phyloP scores from a whole-genome alignment of 177 flowering plant species.

The Telopea speciosissima region DNA sequence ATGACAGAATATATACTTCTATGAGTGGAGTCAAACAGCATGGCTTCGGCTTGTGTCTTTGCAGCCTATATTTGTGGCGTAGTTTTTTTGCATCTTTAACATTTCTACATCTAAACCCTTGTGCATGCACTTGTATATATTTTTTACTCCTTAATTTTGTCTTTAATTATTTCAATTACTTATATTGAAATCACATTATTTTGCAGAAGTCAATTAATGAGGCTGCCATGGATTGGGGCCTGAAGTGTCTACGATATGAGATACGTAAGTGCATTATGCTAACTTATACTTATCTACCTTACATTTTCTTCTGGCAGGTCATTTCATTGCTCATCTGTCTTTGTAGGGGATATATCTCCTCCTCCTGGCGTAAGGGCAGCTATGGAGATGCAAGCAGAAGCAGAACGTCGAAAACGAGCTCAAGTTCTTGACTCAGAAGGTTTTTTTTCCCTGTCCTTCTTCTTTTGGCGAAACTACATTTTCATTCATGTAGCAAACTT shows the following conservation, averaged over 20 bases:
- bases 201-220: conserved; percentile 32
- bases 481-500: not conserved
- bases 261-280: conserved; percentile 25
- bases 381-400: conserved; percentile 99
- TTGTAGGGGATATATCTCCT: conserved; percentile 33
- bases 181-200: not conserved
- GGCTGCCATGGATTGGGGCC: conserved; percentile 35
- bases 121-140: not conserved
- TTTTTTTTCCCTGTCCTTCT: conserved; percentile 8
- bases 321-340: not conserved
- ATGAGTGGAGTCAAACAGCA: not conserved
- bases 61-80: not conserved
- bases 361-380: conserved; percentile 70
- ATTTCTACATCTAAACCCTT: not conserved
- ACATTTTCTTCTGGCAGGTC: not conserved
- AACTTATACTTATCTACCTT: not conserved
- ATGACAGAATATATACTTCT: not conserved
- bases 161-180: not conserved
- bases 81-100: not conserved
- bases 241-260: conserved; percentile 35
- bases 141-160: not conserved
- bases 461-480: not conserved
- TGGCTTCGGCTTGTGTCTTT: not conserved
- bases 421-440: conserved; percentile 95
- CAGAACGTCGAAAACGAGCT: conserved; percentile 93